A percentile compares a stretch with the other conserved stretches of the same genome.
Conservation (phyloP, 1,284 basidiomycete genomes). For the Ganoderma lucidum region DNA sequence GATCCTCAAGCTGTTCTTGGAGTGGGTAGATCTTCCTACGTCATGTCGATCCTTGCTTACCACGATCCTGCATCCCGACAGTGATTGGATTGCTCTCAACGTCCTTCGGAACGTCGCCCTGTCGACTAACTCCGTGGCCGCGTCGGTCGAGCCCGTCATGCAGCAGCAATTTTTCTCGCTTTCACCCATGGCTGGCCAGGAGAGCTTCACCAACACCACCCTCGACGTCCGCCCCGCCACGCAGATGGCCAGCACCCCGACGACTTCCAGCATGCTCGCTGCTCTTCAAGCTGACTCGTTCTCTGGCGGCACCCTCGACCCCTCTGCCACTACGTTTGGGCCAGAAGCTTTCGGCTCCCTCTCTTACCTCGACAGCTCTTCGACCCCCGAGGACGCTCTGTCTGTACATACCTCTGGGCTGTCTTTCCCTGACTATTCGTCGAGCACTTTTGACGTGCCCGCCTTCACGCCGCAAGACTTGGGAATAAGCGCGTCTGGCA, state of each 20-base stretch:
- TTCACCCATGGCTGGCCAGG: constrained; percentile 84
- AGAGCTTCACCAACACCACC: constrained; percentile 60
- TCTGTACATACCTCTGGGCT: constrained; percentile 60
- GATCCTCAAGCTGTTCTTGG: constrained; percentile 88
- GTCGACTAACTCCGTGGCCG: constrained; percentile 88
- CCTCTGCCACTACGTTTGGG: constrained; percentile 63
- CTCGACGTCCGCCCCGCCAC: constrained; percentile 60
- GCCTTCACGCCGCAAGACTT: constrained; percentile 72
- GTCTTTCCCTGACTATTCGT: constrained; percentile 71
- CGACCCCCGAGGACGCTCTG: constrained; percentile 59
- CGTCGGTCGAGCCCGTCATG: constrained; percentile 88
- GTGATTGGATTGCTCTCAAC: constrained; percentile 90
- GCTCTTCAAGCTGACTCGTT: constrained; percentile 81
- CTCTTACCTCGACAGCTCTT: constrained; percentile 77
- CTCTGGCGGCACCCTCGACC: constrained; percentile 67
- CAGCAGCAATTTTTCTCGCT: constrained; percentile 85
- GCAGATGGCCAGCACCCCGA: constrained; percentile 78
- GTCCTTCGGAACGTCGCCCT: constrained; percentile 85
- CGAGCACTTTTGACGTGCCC: constrained; percentile 71
- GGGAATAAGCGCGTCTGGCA: constrained; percentile 60
- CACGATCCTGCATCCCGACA: constrained; percentile 40
- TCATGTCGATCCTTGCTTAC: constrained; percentile 33
- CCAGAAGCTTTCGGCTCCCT: constrained; percentile 72
- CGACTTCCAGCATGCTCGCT: constrained; percentile 87
- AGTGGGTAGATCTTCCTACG: constrained; percentile 58